Base-by-base conservation (phyloP, 805 yeast genomes). In the Kodamaea fukazawae region DNA sequence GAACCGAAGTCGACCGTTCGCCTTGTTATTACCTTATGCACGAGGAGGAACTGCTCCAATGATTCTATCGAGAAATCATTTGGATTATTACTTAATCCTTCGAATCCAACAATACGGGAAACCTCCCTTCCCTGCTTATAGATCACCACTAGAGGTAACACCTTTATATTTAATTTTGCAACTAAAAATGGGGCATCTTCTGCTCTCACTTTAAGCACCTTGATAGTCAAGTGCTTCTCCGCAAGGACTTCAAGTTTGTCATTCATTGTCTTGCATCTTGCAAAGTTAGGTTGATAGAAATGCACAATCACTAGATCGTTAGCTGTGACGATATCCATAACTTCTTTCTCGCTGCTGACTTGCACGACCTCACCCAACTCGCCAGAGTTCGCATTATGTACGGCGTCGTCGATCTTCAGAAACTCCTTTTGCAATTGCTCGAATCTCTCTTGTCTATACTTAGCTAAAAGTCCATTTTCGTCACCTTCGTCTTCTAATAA, bases 151-250 rank as follows among this genome's bases (percentile, higher is more conserved):
- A 80, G 81, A 0, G 96, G 96, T 4, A 87, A 65, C 8, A 83
- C 79, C 54, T 82, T 77, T 36, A 88, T 70, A 2, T 68, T 64
- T 29, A 88, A 68, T 53, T 78, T 79, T 2, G 78, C 62, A 4
- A 79, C 87, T 32, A 88, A 63, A 53, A 87, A 87, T 3, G 95
- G 89, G 1, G 90, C 84, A 28, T 73, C 63, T 26, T 68, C 74
- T 0, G 86, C 96, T 40, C 73, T 67, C 3, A 84, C 72, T 33
- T 74, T 68, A 14, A 73, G 58, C 43, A 83, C 76, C 41, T 67
- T 69, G 1, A 85, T 67, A 2, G 66, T 63, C 34, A 82, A 53
- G 59, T 86, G 86, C 46, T 73, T 76, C 42, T 70, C 70, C 1
- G 91, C 79, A 6, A 86, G 42, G 43, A 29, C 42, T 10, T 34